Evolutionary conservation across 2,329 filamentous ascomycete genomes (phyloP).

Genomic region (Pezicula carpinea): DNA sequence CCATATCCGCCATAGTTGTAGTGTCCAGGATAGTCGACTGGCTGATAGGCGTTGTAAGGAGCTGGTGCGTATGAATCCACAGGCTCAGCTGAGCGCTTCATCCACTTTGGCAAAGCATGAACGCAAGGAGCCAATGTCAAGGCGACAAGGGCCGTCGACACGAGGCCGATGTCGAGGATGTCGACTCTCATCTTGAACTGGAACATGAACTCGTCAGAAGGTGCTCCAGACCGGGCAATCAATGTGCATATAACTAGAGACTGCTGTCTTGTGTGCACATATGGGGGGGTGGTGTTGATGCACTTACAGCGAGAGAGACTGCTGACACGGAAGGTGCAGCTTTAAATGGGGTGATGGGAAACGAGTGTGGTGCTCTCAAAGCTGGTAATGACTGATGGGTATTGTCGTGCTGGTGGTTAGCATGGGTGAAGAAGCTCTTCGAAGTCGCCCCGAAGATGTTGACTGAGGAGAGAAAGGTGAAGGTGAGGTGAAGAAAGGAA

Average conservation of each 20-base stretch:
- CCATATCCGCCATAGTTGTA: slow-evolving; percentile 24
- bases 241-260: neutral
- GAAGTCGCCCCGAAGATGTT: slow-evolving; percentile 13
- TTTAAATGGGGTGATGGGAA: slow-evolving; percentile 1
- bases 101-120: slow-evolving; percentile 19
- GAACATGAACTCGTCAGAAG: slow-evolving; percentile 4
- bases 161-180: slow-evolving; percentile 9
- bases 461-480: slow-evolving; percentile 5
- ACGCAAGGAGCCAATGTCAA: slow-evolving; percentile 14
- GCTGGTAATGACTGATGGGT: slow-evolving; percentile 12
- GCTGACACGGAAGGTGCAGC: neutral
- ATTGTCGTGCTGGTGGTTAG: slow-evolving; percentile 1
- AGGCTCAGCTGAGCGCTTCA: slow-evolving; percentile 12
- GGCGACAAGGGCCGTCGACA: slow-evolving; percentile 12
- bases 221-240: neutral
- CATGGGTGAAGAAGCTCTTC: slow-evolving; percentile 5
- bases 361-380: slow-evolving; percentile 12
- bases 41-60: slow-evolving; percentile 20
- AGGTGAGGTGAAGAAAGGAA: slow-evolving; percentile 3
- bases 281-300: neutral
- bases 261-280: neutral
- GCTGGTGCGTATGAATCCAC: slow-evolving; percentile 12
- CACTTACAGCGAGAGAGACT: slow-evolving; percentile 3
- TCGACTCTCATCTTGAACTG: slow-evolving; percentile 24
- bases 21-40: slow-evolving; percentile 10